Percentiles rank a stretch among this genome's conserved stretches.
phyloP scores from a whole-genome alignment of 306 rosid species.

The Acacia confusa region DNA sequence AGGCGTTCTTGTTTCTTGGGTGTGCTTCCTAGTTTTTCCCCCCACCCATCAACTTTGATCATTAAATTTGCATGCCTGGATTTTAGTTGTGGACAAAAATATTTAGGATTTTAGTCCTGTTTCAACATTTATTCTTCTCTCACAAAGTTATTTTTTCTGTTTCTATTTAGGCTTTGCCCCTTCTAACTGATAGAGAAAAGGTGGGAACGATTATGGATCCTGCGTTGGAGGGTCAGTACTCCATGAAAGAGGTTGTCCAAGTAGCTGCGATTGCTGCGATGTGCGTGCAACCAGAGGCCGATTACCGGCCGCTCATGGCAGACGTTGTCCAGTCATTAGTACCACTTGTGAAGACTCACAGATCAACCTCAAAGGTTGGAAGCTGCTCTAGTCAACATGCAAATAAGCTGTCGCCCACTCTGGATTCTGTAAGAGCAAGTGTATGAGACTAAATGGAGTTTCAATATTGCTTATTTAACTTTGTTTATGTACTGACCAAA shows the following conservation, averaged over 20 bases:
- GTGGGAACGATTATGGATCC: constrained; percentile 93
- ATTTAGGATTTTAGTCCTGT: neutral
- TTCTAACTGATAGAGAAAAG: constrained; percentile 84
- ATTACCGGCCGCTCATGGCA: constrained; percentile 95
- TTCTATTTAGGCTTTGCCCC: constrained; percentile 76
- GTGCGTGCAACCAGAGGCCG: constrained; percentile 98
- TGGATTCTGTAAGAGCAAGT: constrained; percentile 41
- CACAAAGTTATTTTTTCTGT: neutral
- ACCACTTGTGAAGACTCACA: constrained; percentile 70
- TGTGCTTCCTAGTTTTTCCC: constrained; percentile 26
- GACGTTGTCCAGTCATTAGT: constrained; percentile 96
- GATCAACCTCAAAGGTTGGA: constrained; percentile 62
- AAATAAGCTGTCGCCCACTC: constrained; percentile 53
- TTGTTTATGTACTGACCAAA: constrained; percentile 16
- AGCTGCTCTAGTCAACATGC: constrained; percentile 62
- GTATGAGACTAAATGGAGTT: constrained; percentile 32
- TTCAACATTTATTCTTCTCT: constrained; percentile 15
- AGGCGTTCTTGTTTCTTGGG: constrained; percentile 95
- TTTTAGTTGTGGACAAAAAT: neutral
- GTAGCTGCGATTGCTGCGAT: constrained; percentile 96
- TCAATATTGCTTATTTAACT: constrained; percentile 20
- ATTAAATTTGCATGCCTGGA: neutral
- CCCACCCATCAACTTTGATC: neutral
- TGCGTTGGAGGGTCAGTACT: constrained; percentile 82
- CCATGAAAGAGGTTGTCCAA: constrained; percentile 93